These are phyloP conservation scores for Coemansia sp. DNA, from an alignment of 192 early-diverging fungal species.

Conservation along the genomic window DNA sequence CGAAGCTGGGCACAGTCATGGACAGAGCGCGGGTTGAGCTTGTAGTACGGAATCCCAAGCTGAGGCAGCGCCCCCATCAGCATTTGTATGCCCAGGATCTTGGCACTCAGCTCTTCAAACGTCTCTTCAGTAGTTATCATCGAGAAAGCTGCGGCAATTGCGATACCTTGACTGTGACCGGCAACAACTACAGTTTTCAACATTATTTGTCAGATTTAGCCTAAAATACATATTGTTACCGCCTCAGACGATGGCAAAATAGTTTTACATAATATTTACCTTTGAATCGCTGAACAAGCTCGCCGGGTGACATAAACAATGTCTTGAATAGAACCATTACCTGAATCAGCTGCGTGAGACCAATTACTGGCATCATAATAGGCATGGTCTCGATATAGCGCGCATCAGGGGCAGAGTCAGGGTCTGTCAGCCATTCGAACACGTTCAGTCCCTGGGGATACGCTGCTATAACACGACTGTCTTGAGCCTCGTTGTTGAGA, in stretches of 20 bases:
- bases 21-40: too few relatives aligned
- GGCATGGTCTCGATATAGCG: constrained; percentile 69
- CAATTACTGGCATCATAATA: constrained; percentile 78
- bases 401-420: constrained; percentile 65
- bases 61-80: constrained; percentile 76
- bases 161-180: constrained; percentile 87
- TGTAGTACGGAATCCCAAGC: constrained; percentile 48
- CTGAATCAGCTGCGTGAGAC: constrained; percentile 83
- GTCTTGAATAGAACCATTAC: constrained; percentile 67
- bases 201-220: background rate
- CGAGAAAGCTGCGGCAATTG: constrained; percentile 79
- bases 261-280: constrained; percentile 10
- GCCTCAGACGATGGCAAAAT: too few relatives aligned
- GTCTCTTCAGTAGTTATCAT: constrained; percentile 73
- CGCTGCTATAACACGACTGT: constrained; percentile 52
- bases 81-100: constrained; percentile 68
- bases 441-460: constrained; percentile 71
- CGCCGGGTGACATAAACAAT: constrained; percentile 39
- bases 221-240: too few relatives aligned
- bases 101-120: constrained; percentile 72
- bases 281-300: constrained; percentile 13
- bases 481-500: constrained; percentile 57
- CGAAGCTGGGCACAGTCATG: constrained; percentile 15
- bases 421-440: constrained; percentile 70
- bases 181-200: constrained; percentile 38